These are phyloP conservation scores for Microbotryum intermedium DNA, from an alignment of 1,284 basidiomycete species.

Conservation along the genomic window DNA sequence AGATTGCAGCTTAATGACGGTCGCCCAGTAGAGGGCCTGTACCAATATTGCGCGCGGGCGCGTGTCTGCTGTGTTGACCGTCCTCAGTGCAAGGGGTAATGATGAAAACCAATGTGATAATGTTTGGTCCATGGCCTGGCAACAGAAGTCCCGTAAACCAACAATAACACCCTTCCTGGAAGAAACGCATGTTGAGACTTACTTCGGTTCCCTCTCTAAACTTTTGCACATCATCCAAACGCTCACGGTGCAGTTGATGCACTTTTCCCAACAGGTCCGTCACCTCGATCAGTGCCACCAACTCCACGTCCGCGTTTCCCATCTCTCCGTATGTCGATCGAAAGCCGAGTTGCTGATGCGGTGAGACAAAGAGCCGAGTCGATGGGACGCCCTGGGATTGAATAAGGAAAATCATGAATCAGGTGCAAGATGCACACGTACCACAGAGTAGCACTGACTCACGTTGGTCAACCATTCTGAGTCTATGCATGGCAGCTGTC, in stretches of 20 bases:
- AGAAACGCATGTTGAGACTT: too few species aligned
- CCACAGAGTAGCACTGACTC: too few species aligned
- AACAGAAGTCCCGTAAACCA: too few species aligned
- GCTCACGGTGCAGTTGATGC: background rate
- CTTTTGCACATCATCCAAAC: background rate
- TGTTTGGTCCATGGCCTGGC: too few species aligned
- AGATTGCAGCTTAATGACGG: background rate
- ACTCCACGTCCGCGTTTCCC: too few species aligned
- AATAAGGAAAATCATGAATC: too few species aligned
- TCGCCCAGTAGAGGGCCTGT: background rate
- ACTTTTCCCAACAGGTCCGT: slow-evolving; percentile 1
- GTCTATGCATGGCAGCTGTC: background rate
- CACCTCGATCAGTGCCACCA: too few species aligned
- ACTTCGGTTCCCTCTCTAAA: background rate
- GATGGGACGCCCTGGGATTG: background rate
- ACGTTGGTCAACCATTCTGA: background rate
- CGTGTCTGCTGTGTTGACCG: background rate
- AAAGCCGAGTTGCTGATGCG: background rate
- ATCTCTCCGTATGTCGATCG: too few species aligned
- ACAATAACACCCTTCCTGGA: too few species aligned
- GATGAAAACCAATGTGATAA: too few species aligned
- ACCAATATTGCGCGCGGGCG: background rate
- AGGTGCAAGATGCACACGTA: too few species aligned
- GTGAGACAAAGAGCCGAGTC: background rate
- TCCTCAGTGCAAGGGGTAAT: too few species aligned